phyloP scores from a whole-genome alignment of 2,329 filamentous ascomycete species.

The Pseudogymnoascus sp. region DNA sequence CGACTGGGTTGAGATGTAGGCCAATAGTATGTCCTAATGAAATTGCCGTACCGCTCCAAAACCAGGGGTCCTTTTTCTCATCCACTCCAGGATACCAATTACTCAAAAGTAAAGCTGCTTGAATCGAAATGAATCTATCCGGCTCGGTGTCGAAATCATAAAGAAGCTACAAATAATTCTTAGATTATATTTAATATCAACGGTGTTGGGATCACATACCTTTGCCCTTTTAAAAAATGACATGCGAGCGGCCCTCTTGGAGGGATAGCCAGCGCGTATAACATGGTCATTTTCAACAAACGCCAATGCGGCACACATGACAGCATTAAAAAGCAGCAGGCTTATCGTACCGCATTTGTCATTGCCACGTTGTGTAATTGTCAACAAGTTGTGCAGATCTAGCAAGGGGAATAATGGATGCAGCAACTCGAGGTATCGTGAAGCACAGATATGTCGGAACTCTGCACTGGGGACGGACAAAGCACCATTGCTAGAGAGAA shows the following conservation, averaged over 20 bases:
- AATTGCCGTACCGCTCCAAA: conserved; percentile 92
- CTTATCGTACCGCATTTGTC: conserved; percentile 42
- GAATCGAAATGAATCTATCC: conserved; percentile 76
- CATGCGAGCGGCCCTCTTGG: conserved; percentile 69
- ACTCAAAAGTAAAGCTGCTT: conserved; percentile 79
- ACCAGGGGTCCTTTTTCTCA: conserved; percentile 92
- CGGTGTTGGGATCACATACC: neutral
- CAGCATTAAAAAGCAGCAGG: conserved; percentile 77
- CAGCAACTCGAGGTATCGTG: neutral
- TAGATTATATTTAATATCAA: neutral
- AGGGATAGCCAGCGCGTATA: conserved; percentile 64
- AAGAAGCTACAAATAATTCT: conserved; percentile 43
- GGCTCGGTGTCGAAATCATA: conserved; percentile 91
- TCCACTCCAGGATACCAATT: conserved; percentile 94
- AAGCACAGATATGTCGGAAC: conserved; percentile 1
- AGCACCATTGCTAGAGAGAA: neutral
- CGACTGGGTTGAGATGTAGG: conserved; percentile 68
- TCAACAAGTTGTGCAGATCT: neutral
- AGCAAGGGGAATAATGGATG: neutral
- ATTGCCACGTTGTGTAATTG: neutral
- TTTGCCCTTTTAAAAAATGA: conserved; percentile 75
- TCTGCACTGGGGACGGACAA: neutral
- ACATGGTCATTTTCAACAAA: conserved; percentile 72
- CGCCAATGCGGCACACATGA: conserved; percentile 83
- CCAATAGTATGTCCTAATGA: conserved; percentile 86